These are phyloP conservation scores for Blastobotrys peoriensis DNA, from an alignment of 805 yeast genomes.

Conservation along the genomic window DNA sequence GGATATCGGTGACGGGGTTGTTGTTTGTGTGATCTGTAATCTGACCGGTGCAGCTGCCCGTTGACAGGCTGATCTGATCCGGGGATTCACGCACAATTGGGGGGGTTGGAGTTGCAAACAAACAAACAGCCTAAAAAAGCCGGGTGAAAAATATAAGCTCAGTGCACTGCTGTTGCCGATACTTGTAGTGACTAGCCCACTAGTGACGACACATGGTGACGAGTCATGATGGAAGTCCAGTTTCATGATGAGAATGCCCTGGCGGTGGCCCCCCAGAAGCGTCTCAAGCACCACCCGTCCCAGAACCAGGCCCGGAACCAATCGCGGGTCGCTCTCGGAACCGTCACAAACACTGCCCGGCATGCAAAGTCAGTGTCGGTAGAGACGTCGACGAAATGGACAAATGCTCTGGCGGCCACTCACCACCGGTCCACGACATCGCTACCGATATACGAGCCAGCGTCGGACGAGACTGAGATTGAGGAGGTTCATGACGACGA, in stretches of 20 bases:
- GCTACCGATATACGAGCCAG: not conserved
- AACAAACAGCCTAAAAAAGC: not conserved
- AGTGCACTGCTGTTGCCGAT: not conserved
- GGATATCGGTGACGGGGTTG: too few relatives aligned
- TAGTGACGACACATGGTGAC: too few relatives aligned
- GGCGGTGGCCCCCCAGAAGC: not conserved
- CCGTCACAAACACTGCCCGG: not conserved
- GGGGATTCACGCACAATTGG: not conserved
- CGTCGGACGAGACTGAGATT: constrained; percentile 17
- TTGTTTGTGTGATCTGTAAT: too few relatives aligned
- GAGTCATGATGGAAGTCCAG: not conserved
- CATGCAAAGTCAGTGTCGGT: not conserved
- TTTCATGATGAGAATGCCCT: not conserved
- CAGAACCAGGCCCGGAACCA: not conserved
- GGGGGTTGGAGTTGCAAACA: not conserved
- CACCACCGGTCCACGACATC: not conserved
- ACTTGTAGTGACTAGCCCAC: too few relatives aligned
- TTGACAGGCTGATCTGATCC: not conserved
- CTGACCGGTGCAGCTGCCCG: too few relatives aligned
- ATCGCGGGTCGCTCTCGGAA: not conserved
- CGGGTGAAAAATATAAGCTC: not conserved
- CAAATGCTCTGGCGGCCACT: not conserved
- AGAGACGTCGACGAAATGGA: not conserved
- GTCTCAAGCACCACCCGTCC: not conserved
- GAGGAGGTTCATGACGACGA: constrained; percentile 6